A percentile compares a stretch with the other conserved stretches of the same genome.
These are phyloP conservation scores for Tympanopsis confertula DNA, from an alignment of 2,329 filamentous ascomycete species.

Conservation along the genomic window DNA sequence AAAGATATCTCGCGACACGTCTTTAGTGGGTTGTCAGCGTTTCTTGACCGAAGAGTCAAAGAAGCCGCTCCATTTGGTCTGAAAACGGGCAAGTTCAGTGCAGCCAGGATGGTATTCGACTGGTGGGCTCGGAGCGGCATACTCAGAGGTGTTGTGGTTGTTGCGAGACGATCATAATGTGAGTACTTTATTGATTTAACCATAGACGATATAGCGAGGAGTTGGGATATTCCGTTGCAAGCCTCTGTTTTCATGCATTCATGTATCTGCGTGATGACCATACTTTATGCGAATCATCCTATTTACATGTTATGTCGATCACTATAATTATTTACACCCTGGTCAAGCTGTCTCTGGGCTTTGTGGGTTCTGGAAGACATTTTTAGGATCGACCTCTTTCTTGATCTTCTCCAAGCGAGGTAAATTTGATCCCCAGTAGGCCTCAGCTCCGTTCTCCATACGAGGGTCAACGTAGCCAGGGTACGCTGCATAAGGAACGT, in stretches of 20 bases:
- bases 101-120: slow-evolving; percentile 19
- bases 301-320: too few relatives aligned
- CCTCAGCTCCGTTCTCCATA: background rate
- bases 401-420: background rate
- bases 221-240: too few relatives aligned
- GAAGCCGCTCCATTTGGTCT: slow-evolving; percentile 20
- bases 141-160: slow-evolving; percentile 23
- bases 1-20: slow-evolving; percentile 39
- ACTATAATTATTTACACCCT: too few relatives aligned
- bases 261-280: too few relatives aligned
- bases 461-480: background rate
- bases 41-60: slow-evolving; percentile 23
- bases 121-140: slow-evolving; percentile 26
- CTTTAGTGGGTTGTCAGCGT: slow-evolving; percentile 33
- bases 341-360: too few relatives aligned
- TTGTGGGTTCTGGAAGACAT: background rate
- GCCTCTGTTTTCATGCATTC: too few relatives aligned
- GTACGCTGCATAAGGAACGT: background rate
- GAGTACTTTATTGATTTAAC: too few relatives aligned
- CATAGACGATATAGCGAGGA: too few relatives aligned
- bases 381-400: background rate
- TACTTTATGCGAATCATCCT: too few relatives aligned
- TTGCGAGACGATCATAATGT: slow-evolving; percentile 16
- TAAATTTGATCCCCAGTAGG: background rate
- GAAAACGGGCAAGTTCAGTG: slow-evolving; percentile 19